Conservation (phyloP, 345 rosid species). For the Tarenaya hassleriana region DNA sequence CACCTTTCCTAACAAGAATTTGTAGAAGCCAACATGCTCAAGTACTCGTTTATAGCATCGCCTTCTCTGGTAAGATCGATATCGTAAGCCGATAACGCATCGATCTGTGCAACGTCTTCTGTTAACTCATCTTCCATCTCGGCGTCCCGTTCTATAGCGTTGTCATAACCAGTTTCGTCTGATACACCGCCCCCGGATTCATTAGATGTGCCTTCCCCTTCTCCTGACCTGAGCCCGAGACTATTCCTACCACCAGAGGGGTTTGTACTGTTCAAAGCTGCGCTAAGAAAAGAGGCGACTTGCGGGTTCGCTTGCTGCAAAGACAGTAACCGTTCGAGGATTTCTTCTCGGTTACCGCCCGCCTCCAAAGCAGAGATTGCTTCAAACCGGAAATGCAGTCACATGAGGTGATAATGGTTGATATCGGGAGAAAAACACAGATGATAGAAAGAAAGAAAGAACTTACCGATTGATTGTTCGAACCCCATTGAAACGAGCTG, state of each 20-base stretch:
- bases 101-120: slow-evolving; percentile 41
- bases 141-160: slow-evolving; percentile 40
- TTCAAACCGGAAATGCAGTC: slow-evolving; percentile 17
- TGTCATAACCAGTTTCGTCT: slow-evolving; percentile 4
- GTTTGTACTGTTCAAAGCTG: slow-evolving; percentile 4
- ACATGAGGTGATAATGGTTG: not conserved
- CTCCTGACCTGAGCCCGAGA: no score
- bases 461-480: slow-evolving; percentile 61
- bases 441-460: not conserved
- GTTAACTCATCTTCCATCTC: slow-evolving; percentile 78
- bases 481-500: slow-evolving; percentile 88
- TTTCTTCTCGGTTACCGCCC: slow-evolving; percentile 44
- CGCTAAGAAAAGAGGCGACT: slow-evolving; percentile 7
- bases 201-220: slow-evolving; percentile 12
- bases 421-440: not conserved
- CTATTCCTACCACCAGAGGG: not conserved
- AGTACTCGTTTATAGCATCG: slow-evolving; percentile 60
- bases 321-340: slow-evolving; percentile 43
- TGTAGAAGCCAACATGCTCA: slow-evolving; percentile 47
- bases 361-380: slow-evolving; percentile 51
- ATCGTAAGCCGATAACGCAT: slow-evolving; percentile 69
- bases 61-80: slow-evolving; percentile 66
- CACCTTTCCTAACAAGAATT: slow-evolving; percentile 18
- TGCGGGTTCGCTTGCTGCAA: slow-evolving; percentile 24
- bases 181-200: slow-evolving; percentile 20